Percentiles rank a stretch among this genome's conserved stretches.
These are phyloP conservation scores for Tricholoma saponaceum DNA, from an alignment of 768 basidiomycete genomes.

Conservation along the genomic window DNA sequence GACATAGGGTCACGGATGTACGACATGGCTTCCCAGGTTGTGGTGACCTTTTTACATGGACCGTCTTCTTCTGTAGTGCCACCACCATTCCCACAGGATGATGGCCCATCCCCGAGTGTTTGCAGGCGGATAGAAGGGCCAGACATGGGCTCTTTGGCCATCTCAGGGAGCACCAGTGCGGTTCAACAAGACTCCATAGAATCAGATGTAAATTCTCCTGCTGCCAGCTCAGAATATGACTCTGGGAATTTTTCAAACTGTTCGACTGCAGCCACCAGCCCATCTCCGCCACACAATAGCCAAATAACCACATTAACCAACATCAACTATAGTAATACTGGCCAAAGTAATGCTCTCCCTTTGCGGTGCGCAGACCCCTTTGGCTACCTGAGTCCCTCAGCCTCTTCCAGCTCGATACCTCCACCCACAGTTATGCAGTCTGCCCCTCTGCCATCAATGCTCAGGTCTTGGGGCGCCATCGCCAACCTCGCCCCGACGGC, in stretches of 20 bases:
- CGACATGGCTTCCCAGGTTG: conserved; percentile 49
- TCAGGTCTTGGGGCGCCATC: conserved; percentile 32
- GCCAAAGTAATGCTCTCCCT: conserved; percentile 6
- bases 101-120: conserved; percentile 30
- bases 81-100: background rate
- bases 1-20: conserved; percentile 50
- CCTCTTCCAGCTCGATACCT: conserved; percentile 20
- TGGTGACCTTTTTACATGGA: conserved; percentile 47
- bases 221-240: conserved; percentile 13
- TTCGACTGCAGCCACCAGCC: conserved; percentile 27
- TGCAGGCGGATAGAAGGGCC: conserved; percentile 30
- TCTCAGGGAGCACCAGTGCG: background rate
- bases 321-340: background rate
- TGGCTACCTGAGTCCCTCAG: conserved; percentile 44
- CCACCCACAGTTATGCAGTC: conserved; percentile 28
- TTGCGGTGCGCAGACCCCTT: conserved; percentile 47
- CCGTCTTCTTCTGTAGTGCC: conserved; percentile 22
- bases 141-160: background rate
- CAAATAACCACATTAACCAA: background rate
- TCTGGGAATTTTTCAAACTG: conserved; percentile 8
- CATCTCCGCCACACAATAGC: conserved; percentile 19
- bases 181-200: conserved; percentile 12
- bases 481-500: conserved; percentile 9
- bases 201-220: conserved; percentile 15
- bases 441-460: conserved; percentile 27